phyloP scores from a whole-genome alignment of 495 filamentous ascomycete species.

The Penicillium ucsense region DNA sequence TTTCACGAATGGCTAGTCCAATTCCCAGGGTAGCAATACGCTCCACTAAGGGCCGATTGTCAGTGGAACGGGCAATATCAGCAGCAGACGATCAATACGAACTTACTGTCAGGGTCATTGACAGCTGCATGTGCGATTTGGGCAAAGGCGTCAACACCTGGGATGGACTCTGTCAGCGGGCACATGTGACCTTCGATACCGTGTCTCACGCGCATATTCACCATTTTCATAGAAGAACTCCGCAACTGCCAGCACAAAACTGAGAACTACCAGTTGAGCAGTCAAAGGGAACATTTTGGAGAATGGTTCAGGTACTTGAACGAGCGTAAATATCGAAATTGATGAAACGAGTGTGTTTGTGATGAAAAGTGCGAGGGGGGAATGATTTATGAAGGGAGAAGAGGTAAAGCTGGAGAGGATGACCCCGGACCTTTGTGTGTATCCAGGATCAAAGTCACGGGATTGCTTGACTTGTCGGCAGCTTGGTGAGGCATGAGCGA shows the following conservation, averaged over 20 bases:
- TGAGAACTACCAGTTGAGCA: background rate
- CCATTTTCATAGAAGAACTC: too few species aligned
- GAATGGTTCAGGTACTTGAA: background rate
- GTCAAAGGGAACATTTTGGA: background rate
- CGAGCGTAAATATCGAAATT: background rate
- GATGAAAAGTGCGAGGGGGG: background rate
- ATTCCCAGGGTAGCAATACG: too few species aligned
- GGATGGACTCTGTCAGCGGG: background rate
- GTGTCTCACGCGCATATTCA: background rate
- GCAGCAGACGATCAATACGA: background rate
- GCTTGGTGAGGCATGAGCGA: too few species aligned
- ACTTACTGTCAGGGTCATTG: background rate
- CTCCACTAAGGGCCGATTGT: background rate
- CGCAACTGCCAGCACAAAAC: background rate
- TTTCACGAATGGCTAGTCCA: too few species aligned
- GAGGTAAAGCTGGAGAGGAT: slow-evolving; percentile 2
- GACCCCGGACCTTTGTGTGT: background rate
- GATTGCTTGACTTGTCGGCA: too few species aligned
- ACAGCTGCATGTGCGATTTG: background rate
- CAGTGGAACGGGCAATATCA: background rate
- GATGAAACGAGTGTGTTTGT: background rate
- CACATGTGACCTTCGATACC: background rate
- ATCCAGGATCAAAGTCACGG: too few species aligned
- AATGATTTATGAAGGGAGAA: background rate
- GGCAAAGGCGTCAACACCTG: slow-evolving; percentile 2